Base-by-base conservation (phyloP, 768 basidiomycete species). In the Fomitopsis serialis region DNA sequence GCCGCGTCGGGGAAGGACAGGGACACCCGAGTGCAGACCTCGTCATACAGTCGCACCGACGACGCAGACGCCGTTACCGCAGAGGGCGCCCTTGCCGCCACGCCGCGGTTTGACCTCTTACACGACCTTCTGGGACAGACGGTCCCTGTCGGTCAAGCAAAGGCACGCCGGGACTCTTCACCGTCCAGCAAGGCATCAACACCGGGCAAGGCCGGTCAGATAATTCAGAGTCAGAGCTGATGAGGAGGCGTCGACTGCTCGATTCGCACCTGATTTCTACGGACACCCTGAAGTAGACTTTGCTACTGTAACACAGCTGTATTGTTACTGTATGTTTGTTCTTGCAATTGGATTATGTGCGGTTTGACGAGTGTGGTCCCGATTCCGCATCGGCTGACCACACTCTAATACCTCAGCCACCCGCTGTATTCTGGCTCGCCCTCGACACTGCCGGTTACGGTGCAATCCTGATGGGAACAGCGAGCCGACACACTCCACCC, bases 141-240 rank as follows among this genome's bases (percentile, higher is more conserved):
- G 21, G 7, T 19, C 29, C 47, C 42, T 24, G 48, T 42, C 37
- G 56, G 54, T 34, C 53, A 54, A 27, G 42, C 47, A 35, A 45
- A 54, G 8, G 50, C 44, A 35, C 48, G 55, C 17, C 47, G 54
- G 29, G 45, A 27, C 37, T 42, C 56, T 34, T 42, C 55, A 24
- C 54, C 53, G 29, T 35, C 21, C 25, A 42, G 32, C 53, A 34
- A 36, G 53, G 24, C 8, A 21, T 54, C 54, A 15, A 57, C 62
- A 23, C 45, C 45, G 23, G 48, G 44, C 15, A 76, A 69, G 70
- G 73, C 77, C 13, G 85, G 87, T 17, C 82, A 85, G 57, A 83
- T 81, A 40, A 90, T 89, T 78, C 79, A n/a, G 89, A 92, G 68
- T 78, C 74, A 19, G 89, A 90, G 68, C 67, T 92, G 66, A 85